Conservation (phyloP, 768 basidiomycete genomes). For the Trametopsis cervina region DNA sequence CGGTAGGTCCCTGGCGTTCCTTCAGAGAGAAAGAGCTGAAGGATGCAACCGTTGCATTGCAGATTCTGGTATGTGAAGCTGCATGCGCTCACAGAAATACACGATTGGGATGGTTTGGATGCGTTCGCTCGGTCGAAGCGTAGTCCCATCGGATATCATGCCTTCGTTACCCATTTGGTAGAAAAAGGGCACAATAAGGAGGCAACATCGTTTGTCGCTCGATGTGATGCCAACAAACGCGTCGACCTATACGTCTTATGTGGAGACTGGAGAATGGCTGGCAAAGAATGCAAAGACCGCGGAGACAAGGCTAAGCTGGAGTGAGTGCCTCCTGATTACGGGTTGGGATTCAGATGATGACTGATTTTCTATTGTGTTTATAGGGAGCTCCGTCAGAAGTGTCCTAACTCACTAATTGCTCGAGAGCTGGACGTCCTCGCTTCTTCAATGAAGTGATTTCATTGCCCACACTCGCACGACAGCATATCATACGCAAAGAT, state of each 20-base stretch:
- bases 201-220: conserved; percentile 69
- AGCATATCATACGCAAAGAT: not conserved
- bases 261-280: conserved; percentile 86
- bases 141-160: conserved; percentile 94
- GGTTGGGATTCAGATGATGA: conserved; percentile 5
- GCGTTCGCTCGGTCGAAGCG: conserved; percentile 80
- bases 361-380: conserved; percentile 6
- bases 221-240: conserved; percentile 78
- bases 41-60: not conserved
- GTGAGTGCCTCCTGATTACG: conserved; percentile 41
- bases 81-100: conserved; percentile 66
- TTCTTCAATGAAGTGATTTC: conserved; percentile 54
- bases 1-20: conserved; percentile 41
- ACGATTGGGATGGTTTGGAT: conserved; percentile 86
- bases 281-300: conserved; percentile 83
- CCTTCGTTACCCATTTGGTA: conserved; percentile 76
- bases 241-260: conserved; percentile 87
- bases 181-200: conserved; percentile 69
- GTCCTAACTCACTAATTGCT: conserved; percentile 75
- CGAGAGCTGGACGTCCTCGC: conserved; percentile 63
- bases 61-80: conserved; percentile 96
- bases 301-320: conserved; percentile 79
- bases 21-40: not conserved
- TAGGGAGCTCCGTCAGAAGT: conserved; percentile 66
- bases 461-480: not conserved